These are phyloP conservation scores for Russula vinacea DNA, from an alignment of 768 basidiomycete species.

Conservation along the genomic window DNA sequence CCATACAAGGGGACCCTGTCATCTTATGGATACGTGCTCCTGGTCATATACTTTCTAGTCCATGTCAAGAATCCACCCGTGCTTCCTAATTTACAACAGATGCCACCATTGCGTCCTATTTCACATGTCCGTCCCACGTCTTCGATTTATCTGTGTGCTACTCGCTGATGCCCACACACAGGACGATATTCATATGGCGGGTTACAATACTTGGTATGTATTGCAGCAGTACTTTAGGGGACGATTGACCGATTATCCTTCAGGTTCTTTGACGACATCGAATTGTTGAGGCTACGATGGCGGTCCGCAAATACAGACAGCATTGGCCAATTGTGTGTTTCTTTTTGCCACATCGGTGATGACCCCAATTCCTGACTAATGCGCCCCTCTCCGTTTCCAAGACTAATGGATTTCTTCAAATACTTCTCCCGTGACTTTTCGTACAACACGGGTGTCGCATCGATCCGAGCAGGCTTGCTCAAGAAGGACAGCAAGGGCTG, in stretches of 20 bases:
- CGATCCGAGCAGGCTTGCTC: slow-evolving; percentile 82
- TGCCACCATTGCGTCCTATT: slow-evolving; percentile 87
- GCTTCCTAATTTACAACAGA: slow-evolving; percentile 91
- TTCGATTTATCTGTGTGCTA: slow-evolving; percentile 11
- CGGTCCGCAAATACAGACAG: slow-evolving; percentile 89
- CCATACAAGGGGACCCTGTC: slow-evolving; percentile 96
- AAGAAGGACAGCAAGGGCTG: slow-evolving; percentile 94
- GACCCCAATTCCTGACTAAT: slow-evolving; percentile 16
- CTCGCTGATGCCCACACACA: slow-evolving; percentile 35
- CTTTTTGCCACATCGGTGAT: background rate
- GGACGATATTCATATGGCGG: slow-evolving; percentile 80
- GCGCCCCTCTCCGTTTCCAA: slow-evolving; percentile 36
- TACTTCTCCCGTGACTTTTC: slow-evolving; percentile 92
- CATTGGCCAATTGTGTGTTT: slow-evolving; percentile 84
- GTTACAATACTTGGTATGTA: slow-evolving; percentile 69
- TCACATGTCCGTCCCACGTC: slow-evolving; percentile 50
- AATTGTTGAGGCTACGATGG: slow-evolving; percentile 88
- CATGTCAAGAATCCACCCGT: slow-evolving; percentile 98
- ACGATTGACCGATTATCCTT: slow-evolving; percentile 1
- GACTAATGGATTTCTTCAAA: slow-evolving; percentile 96
- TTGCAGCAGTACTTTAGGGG: background rate
- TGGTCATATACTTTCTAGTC: slow-evolving; percentile 96
- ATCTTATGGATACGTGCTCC: slow-evolving; percentile 95
- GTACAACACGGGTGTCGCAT: slow-evolving; percentile 88
- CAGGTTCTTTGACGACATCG: slow-evolving; percentile 96